Conservation (phyloP, 1,284 basidiomycete genomes). For the Macrocystidia cucumis region DNA sequence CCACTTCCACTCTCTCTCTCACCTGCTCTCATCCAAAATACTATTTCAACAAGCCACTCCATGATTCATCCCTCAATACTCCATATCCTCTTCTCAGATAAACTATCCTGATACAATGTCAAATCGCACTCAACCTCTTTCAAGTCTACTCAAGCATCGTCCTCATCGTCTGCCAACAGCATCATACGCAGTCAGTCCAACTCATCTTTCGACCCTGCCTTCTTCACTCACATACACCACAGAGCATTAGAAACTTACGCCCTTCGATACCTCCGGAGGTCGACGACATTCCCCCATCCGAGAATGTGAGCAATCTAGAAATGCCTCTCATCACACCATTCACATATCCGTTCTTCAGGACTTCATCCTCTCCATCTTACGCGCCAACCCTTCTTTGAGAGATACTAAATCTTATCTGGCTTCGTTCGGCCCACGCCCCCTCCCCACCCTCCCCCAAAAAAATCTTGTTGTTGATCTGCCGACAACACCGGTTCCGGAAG, state of each 20-base stretch:
- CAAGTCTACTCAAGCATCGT: too few relatives aligned
- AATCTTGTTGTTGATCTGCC: too few relatives aligned
- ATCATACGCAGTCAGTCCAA: conserved; percentile 50
- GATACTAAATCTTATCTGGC: conserved; percentile 89
- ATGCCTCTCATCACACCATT: conserved; percentile 1
- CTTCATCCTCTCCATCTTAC: conserved; percentile 92
- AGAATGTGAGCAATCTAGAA: conserved; percentile 34
- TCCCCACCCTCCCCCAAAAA: conserved; percentile 18
- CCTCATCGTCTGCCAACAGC: too few relatives aligned
- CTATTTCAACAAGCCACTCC: conserved; percentile 9
- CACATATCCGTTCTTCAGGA: conserved; percentile 48
- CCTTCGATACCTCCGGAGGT: too few relatives aligned
- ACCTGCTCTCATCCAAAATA: too few relatives aligned
- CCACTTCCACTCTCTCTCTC: too few relatives aligned
- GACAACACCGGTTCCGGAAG: conserved; percentile 9
- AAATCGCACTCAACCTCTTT: conserved; percentile 23
- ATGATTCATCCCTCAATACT: conserved; percentile 11
- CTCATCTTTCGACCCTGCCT: too few relatives aligned
- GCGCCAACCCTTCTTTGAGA: conserved; percentile 87
- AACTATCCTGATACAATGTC: too few relatives aligned
- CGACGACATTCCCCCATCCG: conserved; percentile 41
- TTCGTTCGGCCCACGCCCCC: conserved; percentile 66
- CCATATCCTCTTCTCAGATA: too few relatives aligned
- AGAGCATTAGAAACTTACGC: too few relatives aligned
- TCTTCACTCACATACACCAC: too few relatives aligned